Conservation (phyloP, 305 asterid genomes). For the Rubia occidens region DNA sequence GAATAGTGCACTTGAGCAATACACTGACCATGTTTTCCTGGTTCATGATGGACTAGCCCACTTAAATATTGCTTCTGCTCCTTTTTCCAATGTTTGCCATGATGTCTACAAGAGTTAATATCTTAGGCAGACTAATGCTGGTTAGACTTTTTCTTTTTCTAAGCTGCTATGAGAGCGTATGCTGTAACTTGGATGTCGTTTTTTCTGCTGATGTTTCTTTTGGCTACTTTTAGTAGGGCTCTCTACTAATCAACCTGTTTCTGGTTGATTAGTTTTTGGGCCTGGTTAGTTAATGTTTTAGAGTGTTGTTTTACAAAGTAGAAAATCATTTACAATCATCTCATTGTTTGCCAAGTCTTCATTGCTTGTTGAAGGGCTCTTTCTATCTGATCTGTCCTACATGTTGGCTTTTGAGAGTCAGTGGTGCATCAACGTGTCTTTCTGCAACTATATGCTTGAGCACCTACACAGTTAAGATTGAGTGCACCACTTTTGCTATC, state of each 20-base stretch:
- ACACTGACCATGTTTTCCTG: neutral
- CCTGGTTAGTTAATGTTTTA: neutral
- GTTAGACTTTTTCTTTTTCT: neutral
- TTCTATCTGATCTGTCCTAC: conserved; percentile 1
- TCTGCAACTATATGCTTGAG: neutral
- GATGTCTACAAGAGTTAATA: neutral
- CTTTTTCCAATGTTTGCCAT: conserved; percentile 1
- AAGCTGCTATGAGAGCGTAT: neutral
- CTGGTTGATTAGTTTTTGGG: neutral
- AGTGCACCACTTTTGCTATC: neutral
- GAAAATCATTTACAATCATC: conserved; percentile 11
- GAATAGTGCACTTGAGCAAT: conserved; percentile 7
- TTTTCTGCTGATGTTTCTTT: conserved; percentile 3
- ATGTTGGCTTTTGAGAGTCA: neutral
- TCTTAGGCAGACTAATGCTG: conserved; percentile 3
- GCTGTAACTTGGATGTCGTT: neutral
- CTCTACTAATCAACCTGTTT: neutral
- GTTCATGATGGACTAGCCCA: conserved; percentile 5
- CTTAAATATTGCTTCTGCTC: conserved; percentile 5
- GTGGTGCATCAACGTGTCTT: neutral
- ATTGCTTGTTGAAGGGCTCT: conserved; percentile 14
- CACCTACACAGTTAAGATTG: conserved; percentile 3
- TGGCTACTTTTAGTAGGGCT: neutral
- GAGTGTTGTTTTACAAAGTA: neutral
- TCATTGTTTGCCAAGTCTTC: neutral